These are phyloP conservation scores for Teratosphaeria gauchensis DNA, from an alignment of 2,329 filamentous ascomycete genomes.

Conservation along the genomic window DNA sequence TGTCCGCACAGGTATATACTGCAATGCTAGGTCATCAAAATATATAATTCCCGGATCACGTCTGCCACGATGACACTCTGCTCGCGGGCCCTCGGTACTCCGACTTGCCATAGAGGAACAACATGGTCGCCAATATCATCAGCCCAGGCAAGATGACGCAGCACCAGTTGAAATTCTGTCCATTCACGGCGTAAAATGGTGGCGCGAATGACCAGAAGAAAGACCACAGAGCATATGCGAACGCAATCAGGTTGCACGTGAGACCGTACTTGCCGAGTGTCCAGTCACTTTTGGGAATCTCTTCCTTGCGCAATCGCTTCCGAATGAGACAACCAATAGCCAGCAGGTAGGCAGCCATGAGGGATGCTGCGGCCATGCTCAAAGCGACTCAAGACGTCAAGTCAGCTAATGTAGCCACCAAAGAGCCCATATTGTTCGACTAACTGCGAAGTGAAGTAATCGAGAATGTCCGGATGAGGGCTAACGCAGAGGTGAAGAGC, in stretches of 20 bases:
- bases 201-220: slow-evolving; percentile 37
- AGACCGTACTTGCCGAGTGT: slow-evolving; percentile 29
- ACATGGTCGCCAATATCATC: slow-evolving; percentile 8
- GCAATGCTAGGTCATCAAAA: background rate
- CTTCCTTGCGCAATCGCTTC: slow-evolving; percentile 26
- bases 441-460: background rate
- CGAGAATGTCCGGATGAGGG: slow-evolving; percentile 16
- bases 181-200: slow-evolving; percentile 22
- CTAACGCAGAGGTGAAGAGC: slow-evolving; percentile 16
- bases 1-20: background rate
- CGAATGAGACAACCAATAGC: slow-evolving; percentile 29
- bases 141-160: slow-evolving; percentile 32
- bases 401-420: background rate
- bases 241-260: slow-evolving; percentile 26
- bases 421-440: background rate
- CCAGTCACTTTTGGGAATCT: slow-evolving; percentile 29
- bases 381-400: slow-evolving; percentile 29
- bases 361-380: slow-evolving; percentile 30
- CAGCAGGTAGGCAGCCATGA: slow-evolving; percentile 34
- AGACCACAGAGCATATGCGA: slow-evolving; percentile 26
- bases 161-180: slow-evolving; percentile 42
- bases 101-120: slow-evolving; percentile 2
- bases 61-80: background rate
- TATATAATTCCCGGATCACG: background rate
- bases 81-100: background rate